A percentile compares a stretch with the other conserved stretches of the same genome.
phyloP scores from a whole-genome alignment of 192 early-diverging fungal species.

The Coemansia biformis region DNA sequence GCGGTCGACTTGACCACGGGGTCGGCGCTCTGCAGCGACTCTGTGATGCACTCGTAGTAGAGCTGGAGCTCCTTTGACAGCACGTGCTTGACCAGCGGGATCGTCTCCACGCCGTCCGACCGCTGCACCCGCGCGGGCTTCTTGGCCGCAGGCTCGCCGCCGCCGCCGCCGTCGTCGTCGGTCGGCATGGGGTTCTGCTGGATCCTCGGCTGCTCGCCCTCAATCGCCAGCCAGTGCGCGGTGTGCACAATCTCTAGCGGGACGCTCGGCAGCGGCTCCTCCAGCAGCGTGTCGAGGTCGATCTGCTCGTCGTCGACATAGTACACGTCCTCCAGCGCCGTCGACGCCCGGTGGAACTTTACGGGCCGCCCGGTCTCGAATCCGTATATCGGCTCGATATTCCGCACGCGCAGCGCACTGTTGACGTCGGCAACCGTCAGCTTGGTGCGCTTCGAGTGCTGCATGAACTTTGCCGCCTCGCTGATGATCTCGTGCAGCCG shows the following conservation, averaged over 20 bases:
- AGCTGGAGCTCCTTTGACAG: constrained; percentile 90
- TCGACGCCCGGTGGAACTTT: constrained; percentile 66
- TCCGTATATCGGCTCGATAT: constrained; percentile 96
- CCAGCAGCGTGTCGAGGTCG: constrained; percentile 84
- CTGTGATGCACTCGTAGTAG: constrained; percentile 90
- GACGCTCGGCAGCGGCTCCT: constrained; percentile 80
- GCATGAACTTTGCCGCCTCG: constrained; percentile 97
- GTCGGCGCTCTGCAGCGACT: constrained; percentile 64
- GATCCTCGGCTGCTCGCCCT: constrained; percentile 97
- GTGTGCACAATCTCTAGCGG: constrained; percentile 86
- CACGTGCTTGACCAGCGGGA: constrained; percentile 80
- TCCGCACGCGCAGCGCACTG: constrained; percentile 80
- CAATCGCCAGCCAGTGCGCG: constrained; percentile 97
- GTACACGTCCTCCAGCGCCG: constrained; percentile 66
- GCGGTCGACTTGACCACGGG: constrained; percentile 68
- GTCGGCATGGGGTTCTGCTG: constrained; percentile 86
- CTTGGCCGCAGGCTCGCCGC: constrained; percentile 16
- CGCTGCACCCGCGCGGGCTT: constrained; percentile 16
- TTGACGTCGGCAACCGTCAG: constrained; percentile 84
- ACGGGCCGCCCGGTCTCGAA: constrained; percentile 63
- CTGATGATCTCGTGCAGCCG: constrained; percentile 86
- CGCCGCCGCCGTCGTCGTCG: constrained; percentile 11
- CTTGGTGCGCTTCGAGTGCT: constrained; percentile 80
- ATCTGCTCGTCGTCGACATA: constrained; percentile 92
- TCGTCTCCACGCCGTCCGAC: constrained; percentile 47